Evolutionary conservation across 306 rosid species (phyloP).

Genomic region (Rosa chinensis): DNA sequence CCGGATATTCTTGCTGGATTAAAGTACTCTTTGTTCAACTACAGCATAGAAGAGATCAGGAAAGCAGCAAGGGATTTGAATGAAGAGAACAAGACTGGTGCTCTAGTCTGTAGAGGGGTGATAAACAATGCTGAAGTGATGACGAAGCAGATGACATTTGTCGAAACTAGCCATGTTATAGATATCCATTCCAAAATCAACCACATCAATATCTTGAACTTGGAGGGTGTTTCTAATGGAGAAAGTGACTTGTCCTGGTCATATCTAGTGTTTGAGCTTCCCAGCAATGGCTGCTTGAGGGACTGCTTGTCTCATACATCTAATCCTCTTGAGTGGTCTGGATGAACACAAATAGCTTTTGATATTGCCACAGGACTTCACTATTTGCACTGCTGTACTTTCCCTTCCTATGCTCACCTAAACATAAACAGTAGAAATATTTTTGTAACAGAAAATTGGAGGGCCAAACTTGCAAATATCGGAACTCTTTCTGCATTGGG

Average conservation of each 20-base stretch:
- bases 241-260: conserved; percentile 47
- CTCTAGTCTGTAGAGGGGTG: conserved; percentile 40
- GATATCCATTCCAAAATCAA: conserved; percentile 68
- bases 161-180: conserved; percentile 47
- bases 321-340: conserved; percentile 42
- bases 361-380: conserved; percentile 73
- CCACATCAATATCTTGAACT: conserved; percentile 62
- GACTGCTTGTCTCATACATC: conserved; percentile 44
- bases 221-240: conserved; percentile 60
- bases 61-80: conserved; percentile 54
- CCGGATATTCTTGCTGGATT: conserved; percentile 64
- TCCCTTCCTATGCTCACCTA: conserved; percentile 58
- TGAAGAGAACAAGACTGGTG: conserved; percentile 47
- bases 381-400: conserved; percentile 60
- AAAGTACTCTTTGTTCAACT: conserved; percentile 54
- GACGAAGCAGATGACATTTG: conserved; percentile 55
- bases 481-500: conserved; percentile 26
- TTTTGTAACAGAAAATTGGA: conserved; percentile 49
- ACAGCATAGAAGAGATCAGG: conserved; percentile 47
- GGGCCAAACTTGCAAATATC: conserved; percentile 58
- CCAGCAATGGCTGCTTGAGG: conserved; percentile 61
- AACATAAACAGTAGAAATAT: conserved; percentile 47
- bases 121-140: conserved; percentile 48
- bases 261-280: conserved; percentile 58
- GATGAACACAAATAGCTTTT: conserved; percentile 55